Percentiles rank a stretch among this genome's conserved stretches.
These are phyloP conservation scores for Circinella minor DNA, from an alignment of 371 early-diverging fungal genomes.

Conservation along the genomic window DNA sequence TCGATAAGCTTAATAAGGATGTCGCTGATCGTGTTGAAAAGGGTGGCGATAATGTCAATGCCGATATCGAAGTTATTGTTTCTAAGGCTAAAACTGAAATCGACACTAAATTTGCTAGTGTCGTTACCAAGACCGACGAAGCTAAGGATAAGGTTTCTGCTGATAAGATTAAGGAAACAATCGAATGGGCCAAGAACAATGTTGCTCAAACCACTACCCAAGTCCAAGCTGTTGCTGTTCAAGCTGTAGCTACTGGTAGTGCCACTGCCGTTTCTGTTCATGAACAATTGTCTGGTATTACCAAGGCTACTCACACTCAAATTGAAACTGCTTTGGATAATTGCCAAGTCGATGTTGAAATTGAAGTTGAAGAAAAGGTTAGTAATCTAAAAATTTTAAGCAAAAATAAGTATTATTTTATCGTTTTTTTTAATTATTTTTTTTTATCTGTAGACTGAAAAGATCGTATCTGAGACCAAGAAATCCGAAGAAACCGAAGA, in stretches of 20 bases:
- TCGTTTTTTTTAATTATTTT: not conserved
- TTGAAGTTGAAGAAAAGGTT: conserved; percentile 11
- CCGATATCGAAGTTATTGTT: conserved; percentile 42
- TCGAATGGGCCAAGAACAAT: conserved; percentile 20
- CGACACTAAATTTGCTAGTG: not conserved
- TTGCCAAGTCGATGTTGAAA: not conserved
- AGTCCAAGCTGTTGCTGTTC: conserved; percentile 17
- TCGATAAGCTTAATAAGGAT: conserved; percentile 29
- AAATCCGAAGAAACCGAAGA: not conserved
- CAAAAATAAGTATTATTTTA: not conserved
- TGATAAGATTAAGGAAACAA: conserved; percentile 12
- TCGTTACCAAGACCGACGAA: not conserved
- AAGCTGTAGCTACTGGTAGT: conserved; percentile 4
- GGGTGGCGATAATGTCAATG: conserved; percentile 30
- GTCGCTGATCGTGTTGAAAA: conserved; percentile 36
- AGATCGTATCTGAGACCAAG: not conserved
- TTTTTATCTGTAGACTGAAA: conserved; percentile 9
- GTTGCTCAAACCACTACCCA: conserved; percentile 12
- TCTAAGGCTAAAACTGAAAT: conserved; percentile 25
- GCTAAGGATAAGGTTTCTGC: not conserved
- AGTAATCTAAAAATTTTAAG: not conserved
- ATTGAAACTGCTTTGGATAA: conserved; percentile 28
- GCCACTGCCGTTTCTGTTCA: not conserved
- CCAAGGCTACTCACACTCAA: conserved; percentile 28
- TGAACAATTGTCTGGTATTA: conserved; percentile 29